Base-by-base conservation (phyloP, 768 basidiomycete species). In the Phlebiopsis gigantea region DNA sequence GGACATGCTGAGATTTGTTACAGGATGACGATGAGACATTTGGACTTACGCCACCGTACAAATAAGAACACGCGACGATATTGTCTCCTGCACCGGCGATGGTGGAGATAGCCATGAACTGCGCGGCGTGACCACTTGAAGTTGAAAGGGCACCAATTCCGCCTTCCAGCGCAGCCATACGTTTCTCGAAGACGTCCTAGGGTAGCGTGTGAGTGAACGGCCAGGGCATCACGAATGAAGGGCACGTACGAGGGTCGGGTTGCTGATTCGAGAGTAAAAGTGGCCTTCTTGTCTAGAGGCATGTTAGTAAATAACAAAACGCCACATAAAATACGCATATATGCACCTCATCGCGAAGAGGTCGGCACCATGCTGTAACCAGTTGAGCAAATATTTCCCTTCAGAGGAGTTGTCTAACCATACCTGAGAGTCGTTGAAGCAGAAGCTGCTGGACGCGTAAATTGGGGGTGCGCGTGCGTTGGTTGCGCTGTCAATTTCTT, bases 391-490 rank as follows among this genome's bases (percentile, higher is more conserved):
- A 25, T 8, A 50, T 50, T 14, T 42, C 41, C 15, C 14, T 6
- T n/a, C 17, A 53, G 26, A 30, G 34, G 15, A 71, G 77, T 47
- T 64, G 85, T 83, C 63, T n/a, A 39, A 39, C 12, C 34, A 10
- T 17, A 39, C 34, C 34, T 80, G 77, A 45, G 85, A 82, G 66
- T 86, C 74, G 63, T 90, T 83, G 76, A 90, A 90, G 19, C 82
- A 80, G 59, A 83, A 90, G 62, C 82, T 83, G 3, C 87, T 85
- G 14, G 84, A 73, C 0, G 87, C 82, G 57, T 90, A 90, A 64
- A 93, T 90, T 0, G 90, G 90, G 0, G 82, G 80, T 2, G 89
- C 90, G 2, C 89, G 80, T 4, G 90, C 85, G 56, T 86, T 83
- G 0, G 85, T 88, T 1, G 83, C 66, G 0, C 79, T 68, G 69